Percentiles rank a stretch among this genome's conserved stretches.
Conservation (phyloP, 257 asterid species). For the Solanum piurae region DNA sequence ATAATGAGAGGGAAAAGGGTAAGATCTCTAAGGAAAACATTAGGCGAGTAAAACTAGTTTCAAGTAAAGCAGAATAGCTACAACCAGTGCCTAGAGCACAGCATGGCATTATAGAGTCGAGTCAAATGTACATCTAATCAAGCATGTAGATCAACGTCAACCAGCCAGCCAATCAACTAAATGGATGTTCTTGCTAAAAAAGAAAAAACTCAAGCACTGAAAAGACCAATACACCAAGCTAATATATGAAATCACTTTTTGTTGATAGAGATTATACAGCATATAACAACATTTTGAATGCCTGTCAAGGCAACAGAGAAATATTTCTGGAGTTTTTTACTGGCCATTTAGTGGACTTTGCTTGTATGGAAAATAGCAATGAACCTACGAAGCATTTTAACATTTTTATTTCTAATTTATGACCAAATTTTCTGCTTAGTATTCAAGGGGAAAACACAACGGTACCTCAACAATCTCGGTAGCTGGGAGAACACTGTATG, state of each 20-base stretch:
- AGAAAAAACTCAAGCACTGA: not conserved
- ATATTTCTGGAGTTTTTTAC: not conserved
- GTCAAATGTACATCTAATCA: not conserved
- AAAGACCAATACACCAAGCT: not conserved
- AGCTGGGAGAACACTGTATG: conserved; percentile 52
- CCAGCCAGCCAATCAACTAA: not conserved
- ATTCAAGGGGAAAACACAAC: not conserved
- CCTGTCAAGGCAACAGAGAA: not conserved
- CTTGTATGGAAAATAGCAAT: not conserved
- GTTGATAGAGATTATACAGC: not conserved
- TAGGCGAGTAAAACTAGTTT: not conserved
- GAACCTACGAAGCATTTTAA: not conserved
- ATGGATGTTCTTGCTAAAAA: not conserved
- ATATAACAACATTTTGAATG: not conserved
- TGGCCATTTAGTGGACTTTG: not conserved
- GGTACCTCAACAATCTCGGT: conserved; percentile 58
- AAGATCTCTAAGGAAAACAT: not conserved
- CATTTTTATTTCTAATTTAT: not conserved
- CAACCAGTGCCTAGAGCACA: not conserved
- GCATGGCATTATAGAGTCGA: not conserved
- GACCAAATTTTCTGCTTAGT: not conserved
- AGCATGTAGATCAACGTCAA: not conserved
- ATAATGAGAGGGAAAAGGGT: not conserved
- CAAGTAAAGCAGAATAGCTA: not conserved
- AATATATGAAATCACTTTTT: not conserved